Evolutionary conservation across 805 yeast species (phyloP), one percentile per base, ranked within the genome.

Genomic region (Monosporozyma servazzii): DNA sequence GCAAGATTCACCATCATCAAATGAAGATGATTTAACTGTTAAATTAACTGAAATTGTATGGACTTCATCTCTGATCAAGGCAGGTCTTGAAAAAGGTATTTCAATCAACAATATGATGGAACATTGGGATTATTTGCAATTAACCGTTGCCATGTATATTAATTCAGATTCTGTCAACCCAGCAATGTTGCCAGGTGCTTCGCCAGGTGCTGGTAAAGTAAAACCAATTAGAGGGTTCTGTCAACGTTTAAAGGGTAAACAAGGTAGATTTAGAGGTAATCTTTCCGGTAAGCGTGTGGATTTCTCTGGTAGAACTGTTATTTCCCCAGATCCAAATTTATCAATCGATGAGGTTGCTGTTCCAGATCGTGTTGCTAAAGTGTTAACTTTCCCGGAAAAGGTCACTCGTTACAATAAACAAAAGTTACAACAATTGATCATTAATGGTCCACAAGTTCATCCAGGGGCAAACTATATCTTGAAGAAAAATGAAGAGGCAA

Each of bases 231-330:
- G 98, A 63, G 99, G 97, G 5, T 82, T 93, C 57, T 93, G 99
- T 68, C 99, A 93, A 73, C 81, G 99, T 65, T 76, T 93, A 57
- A 93, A 93, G 71, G 99, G 99, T 68, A 93, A 93, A 60, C 98
- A 93, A 71, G 99, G 99, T 63, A 84, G 99, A 66, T 95, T 93
- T 73, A 80, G 99, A 75, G 99, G 99, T 58, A 93, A 93, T 65
- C 73, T 93, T 60, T 89, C 97, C 1, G 99, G 99, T 70, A 93
- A 93, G 70, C 86, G 99, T 75, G 99, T 93, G 25, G 99, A 93
- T 70, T 93, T 93, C 66, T 89, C 97, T 0, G 99, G 95, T 48
- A 81, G 99, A 74, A 93, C 99, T 0, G 99, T 93, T 59, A 93
- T 93, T 64, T 91, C 98, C 2, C 99, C 99, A 2, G 99, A 93